Base-by-base conservation (phyloP, 495 filamentous ascomycete genomes). In the Penicillium herquei region DNA sequence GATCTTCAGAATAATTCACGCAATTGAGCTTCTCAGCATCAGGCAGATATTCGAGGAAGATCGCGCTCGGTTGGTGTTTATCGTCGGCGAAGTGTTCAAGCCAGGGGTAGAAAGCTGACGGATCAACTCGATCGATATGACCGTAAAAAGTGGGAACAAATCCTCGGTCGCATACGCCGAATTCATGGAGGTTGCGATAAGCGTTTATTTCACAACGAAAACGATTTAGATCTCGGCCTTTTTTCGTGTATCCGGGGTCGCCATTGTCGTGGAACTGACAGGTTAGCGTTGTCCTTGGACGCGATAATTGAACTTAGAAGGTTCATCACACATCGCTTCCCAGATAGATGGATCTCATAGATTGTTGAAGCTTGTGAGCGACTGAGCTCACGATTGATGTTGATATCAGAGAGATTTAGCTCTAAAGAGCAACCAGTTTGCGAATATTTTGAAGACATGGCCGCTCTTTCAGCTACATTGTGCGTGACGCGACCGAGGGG, bases 201-300 rank as follows among this genome's bases (percentile, higher is more conserved):
- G 63, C 59, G 21, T 62, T 60, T 1, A 54, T 32, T 54, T 66
- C 63, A 52, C 60, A 60, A 48, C 63, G 60, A 52, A 62, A 66
- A 12, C 60, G 57, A 32, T 62, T 62, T 33, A 63, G 34, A 52
- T 69, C 64, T 33, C 60, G 57, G 33, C 66, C 57, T 46, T 50
- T 63, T 13, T 52, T 47, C 6, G 55, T 56, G 51, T 58, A 65
- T 18, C 67, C 42, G 3, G 49, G 49, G 14, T 58, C 55, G 35
- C 55, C 55, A 21, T 58, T 52, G 43, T 46, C 43, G 43, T 46
- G 43, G 16, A 46, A 46, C 40, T 43, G 18, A 21, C 14, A 11
- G 9, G 40, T 43, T 7, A 55, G 53, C 45, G 37, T 21, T 12
- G n/a, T 49, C 14, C 53, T 41, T 3, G 52, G 35, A 11, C n/a